Base-by-base conservation (phyloP, 305 asterid species). In the Lippia alba region DNA sequence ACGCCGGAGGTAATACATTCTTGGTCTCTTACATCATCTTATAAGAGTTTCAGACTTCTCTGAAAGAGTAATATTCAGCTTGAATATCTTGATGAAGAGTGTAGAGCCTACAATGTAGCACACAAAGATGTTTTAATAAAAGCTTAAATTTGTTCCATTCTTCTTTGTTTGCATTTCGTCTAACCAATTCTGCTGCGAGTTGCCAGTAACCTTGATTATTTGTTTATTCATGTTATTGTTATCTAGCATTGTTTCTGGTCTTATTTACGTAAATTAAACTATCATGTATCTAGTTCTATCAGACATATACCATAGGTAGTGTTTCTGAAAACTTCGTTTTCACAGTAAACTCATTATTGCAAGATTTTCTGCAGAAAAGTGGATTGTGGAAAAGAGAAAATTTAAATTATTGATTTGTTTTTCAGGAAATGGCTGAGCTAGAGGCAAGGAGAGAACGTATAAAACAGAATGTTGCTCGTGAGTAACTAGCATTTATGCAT, bases 391-490 rank as follows among this genome's bases (percentile, higher is more conserved):
- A 34, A 36, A 30, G 73, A 48, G 67, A 61, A 66, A 49, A 60
- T 3, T 18, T 70, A 39, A 62, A 33, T 16, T 70, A 16, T 41
- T 58, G 66, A 60, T 76, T 78, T 83, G 56, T 64, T 49, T 81
- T 61, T 56, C 87, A 94, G 99, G 99, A 94, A 88, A 79, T 91
- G 90, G 89, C 87, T 72, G 92, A 85, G 81, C 79, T 94, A 56
- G 99, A 91, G 78, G 92, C 92, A 70, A 90, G 94, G 82, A 87
- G 99, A 78, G 96, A 88, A 77, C 91, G 81, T 54, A 87, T 94
- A 66, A 87, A 78, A 74, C 82, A 81, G 76, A 91, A 87, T 76
- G 89, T 94, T 83, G 94, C 97, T 68, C 83, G 99, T 94, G 84
- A 85, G 97, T 81, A 18, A 64, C 72, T 70, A 66, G n/a, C 71